Evolutionary conservation across 345 rosid species (phyloP), one percentile per base, ranked within the genome.

Genomic region (Acer campestre): DNA sequence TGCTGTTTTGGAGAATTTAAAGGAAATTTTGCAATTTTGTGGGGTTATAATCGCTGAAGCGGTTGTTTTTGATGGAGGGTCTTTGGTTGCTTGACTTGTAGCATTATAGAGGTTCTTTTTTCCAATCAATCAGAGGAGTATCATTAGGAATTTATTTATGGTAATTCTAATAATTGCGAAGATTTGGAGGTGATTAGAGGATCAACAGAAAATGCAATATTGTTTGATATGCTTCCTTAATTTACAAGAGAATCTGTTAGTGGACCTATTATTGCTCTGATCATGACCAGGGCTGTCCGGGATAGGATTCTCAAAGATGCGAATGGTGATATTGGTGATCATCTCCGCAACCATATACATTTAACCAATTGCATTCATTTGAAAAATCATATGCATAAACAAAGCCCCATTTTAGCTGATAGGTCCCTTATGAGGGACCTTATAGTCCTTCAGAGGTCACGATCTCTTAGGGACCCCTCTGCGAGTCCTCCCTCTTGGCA

Each of bases 301-400:
- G 87, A 86, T 79, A 87, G 97, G 86, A 80, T 92, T 80, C 94
- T 89, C 22, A 94, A 90, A 86, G 98, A 96, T 86, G 77, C 92
- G 72, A 93, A 94, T 90, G 93, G 96, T 73, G 96, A 92, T 75
- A 86, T 97, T 51, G 79, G 92, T 74, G 98, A 97, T 79, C 98
- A 97, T 90, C 98, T 92, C 42, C 95, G 97, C 74, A 93, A 93
- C 82, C 98, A 97, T 83, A 86, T 97, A 76, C 99, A 97, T 77
- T 88, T 97, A 77, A 93, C 98, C 51, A 97, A 97, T 70, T 97
- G 98, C 81, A 97, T 97, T 79, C 98, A 97, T 85, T 88, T 97
- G 87, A 97, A 97, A 87, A 91, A 97, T 80, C 99, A 94, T 81
- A 94, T 94, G 98, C 99, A 94, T 80, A 96, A 94, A 84, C 99